Evolutionary conservation across 306 rosid genomes (phyloP).

Genomic region (Cucumis sativus): DNA sequence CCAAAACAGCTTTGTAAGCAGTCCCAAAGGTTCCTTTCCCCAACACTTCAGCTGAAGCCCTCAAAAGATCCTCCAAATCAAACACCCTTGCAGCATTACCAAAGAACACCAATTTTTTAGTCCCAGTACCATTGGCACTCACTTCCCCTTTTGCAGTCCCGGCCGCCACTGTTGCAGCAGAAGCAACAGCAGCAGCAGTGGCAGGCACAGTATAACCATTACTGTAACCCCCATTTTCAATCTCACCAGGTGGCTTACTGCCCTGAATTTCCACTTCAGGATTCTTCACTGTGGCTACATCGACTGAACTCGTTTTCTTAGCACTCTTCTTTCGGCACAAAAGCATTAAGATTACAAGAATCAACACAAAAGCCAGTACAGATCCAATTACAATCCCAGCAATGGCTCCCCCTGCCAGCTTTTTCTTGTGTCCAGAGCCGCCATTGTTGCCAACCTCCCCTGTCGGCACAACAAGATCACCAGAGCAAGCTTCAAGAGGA

Average conservation of each 20-base stretch:
- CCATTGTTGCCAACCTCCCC: slow-evolving; percentile 1
- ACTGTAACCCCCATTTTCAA: slow-evolving; percentile 12
- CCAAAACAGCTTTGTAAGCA: slow-evolving; percentile 40
- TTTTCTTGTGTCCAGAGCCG: slow-evolving; percentile 2
- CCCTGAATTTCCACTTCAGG: slow-evolving; percentile 16
- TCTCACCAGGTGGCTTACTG: slow-evolving; percentile 12
- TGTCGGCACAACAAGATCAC: background rate
- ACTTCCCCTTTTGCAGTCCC: slow-evolving; percentile 16
- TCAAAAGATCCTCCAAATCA: slow-evolving; percentile 43
- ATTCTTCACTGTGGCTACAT: slow-evolving; percentile 23
- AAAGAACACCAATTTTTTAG: slow-evolving; percentile 29
- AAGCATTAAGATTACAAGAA: slow-evolving; percentile 14
- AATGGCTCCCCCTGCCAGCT: slow-evolving; percentile 29
- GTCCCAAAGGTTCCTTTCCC: slow-evolving; percentile 47
- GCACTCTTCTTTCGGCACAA: slow-evolving; percentile 28
- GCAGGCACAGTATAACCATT: slow-evolving; percentile 20
- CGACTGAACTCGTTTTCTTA: slow-evolving; percentile 28
- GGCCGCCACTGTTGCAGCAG: slow-evolving; percentile 13
- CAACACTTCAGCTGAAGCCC: slow-evolving; percentile 46
- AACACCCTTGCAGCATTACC: slow-evolving; percentile 29
- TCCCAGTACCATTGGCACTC: background rate
- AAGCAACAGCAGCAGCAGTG: slow-evolving; percentile 7
- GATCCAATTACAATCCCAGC: slow-evolving; percentile 39
- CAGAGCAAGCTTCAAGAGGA: slow-evolving; percentile 25
- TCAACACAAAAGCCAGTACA: slow-evolving; percentile 16